phyloP scores from a whole-genome alignment of 2,329 filamentous ascomycete species.

The Podosphaera leucotricha region DNA sequence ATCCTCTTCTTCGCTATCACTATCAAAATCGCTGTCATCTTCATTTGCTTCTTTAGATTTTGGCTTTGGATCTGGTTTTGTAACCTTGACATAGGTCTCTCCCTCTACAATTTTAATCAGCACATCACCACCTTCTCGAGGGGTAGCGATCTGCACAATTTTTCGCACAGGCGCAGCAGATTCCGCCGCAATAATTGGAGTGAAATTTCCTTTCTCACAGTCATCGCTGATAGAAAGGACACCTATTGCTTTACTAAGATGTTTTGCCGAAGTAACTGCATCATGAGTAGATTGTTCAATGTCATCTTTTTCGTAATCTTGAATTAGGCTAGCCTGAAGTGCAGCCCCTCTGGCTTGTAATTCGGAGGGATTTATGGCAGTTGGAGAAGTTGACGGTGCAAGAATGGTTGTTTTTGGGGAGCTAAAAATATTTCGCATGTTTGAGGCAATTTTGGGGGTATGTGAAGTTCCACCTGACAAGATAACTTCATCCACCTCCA shows the following conservation, averaged over 20 bases:
- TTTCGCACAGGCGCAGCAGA: slow-evolving; percentile 78
- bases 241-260: slow-evolving; percentile 72
- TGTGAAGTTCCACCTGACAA: slow-evolving; percentile 80
- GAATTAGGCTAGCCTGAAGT: slow-evolving; percentile 81
- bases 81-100: slow-evolving; percentile 75
- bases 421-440: slow-evolving; percentile 60
- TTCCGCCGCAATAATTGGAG: slow-evolving; percentile 59
- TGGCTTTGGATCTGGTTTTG: slow-evolving; percentile 58
- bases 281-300: slow-evolving; percentile 93
- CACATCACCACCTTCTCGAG: slow-evolving; percentile 66
- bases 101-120: slow-evolving; percentile 77
- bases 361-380: slow-evolving; percentile 83
- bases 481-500: slow-evolving; percentile 89
- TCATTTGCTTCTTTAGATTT: slow-evolving; percentile 38
- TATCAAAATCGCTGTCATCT: slow-evolving; percentile 29
- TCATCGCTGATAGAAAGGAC: slow-evolving; percentile 44
- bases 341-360: slow-evolving; percentile 73
- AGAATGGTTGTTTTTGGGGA: slow-evolving; percentile 46
- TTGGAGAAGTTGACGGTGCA: slow-evolving; percentile 55
- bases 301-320: slow-evolving; percentile 81
- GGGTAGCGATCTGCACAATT: slow-evolving; percentile 52
- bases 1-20: slow-evolving; percentile 57
- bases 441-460: slow-evolving; percentile 74
- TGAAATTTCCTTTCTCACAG: slow-evolving; percentile 44
- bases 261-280: slow-evolving; percentile 79